A percentile compares a stretch with the other conserved stretches of the same genome.
Evolutionary conservation across 148 eudicot species (phyloP).

Genomic region (Rhododendron kiyosumense): DNA sequence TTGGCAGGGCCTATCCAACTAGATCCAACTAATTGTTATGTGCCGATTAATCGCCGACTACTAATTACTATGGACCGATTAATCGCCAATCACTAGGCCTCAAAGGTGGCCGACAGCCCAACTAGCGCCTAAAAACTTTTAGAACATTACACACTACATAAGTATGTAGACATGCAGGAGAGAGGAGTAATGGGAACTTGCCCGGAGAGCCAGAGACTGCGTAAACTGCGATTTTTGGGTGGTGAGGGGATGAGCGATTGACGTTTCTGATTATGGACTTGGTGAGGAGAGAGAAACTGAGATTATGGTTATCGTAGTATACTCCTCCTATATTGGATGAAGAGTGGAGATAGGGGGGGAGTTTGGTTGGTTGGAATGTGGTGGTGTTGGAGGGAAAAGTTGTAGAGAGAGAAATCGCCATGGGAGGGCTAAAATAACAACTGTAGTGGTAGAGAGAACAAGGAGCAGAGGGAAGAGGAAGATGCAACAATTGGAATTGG

Average conservation of each 20-base stretch:
- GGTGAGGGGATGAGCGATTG: slow-evolving; percentile 5
- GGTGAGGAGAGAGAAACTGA: slow-evolving; percentile 5
- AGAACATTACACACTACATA: too few species aligned
- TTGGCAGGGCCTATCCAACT: too few species aligned
- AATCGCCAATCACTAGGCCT: too few species aligned
- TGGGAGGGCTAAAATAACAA: not conserved
- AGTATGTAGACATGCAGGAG: not conserved
- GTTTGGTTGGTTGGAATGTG: not conserved
- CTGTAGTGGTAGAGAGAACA: not conserved
- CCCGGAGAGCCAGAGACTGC: slow-evolving; percentile 10
- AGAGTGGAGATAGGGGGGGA: not conserved
- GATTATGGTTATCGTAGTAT: not conserved
- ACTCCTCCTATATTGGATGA: not conserved
- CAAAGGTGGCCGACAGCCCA: too few species aligned
- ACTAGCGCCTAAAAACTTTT: too few species aligned
- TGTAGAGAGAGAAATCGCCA: slow-evolving; percentile 12
- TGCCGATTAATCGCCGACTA: too few species aligned
- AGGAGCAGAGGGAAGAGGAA: not conserved
- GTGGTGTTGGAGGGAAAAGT: slow-evolving; percentile 2
- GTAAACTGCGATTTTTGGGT: not conserved
- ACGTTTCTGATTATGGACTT: not conserved
- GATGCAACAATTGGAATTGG: not conserved
- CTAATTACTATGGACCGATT: too few species aligned
- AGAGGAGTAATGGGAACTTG: not conserved
- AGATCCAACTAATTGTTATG: too few species aligned